phyloP scores from a whole-genome alignment of 2,329 filamentous ascomycete genomes.

The Fusarium torreyae region DNA sequence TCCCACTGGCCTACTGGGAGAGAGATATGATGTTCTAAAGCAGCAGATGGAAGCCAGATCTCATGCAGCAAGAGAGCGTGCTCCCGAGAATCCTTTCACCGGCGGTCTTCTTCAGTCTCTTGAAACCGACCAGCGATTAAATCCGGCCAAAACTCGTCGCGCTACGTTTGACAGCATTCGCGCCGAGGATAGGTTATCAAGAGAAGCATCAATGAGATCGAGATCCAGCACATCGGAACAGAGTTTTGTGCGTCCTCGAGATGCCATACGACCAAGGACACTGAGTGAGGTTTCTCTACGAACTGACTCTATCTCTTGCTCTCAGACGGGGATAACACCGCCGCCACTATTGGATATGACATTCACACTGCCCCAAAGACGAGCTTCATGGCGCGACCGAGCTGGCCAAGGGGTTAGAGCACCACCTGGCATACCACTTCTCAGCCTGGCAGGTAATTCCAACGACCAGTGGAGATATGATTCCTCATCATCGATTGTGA shows the following conservation, averaged over 20 bases:
- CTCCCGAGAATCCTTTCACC: neutral
- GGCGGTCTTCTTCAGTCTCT: constrained; percentile 3
- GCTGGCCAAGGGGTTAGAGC: neutral
- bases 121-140: neutral
- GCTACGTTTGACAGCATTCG: rapidly evolving
- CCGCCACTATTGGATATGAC: constrained; percentile 7
- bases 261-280: neutral
- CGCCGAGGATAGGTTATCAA: rapidly evolving
- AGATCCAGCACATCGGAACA: neutral
- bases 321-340: neutral
- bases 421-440: rapidly evolving
- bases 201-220: neutral
- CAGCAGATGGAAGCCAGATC: constrained; percentile 3
- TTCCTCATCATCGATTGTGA: rapidly evolving
- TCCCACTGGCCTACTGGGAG: neutral
- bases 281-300: neutral
- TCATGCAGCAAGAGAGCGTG: rapidly evolving
- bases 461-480: rapidly evolving
- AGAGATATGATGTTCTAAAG: constrained; percentile 7
- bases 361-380: neutral
- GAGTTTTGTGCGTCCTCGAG: neutral
- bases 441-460: rapidly evolving
- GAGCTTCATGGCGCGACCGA: neutral
- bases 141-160: neutral
- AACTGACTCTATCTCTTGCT: constrained; percentile 17